These are phyloP conservation scores for Pisolithus tinctorius DNA, from an alignment of 768 basidiomycete genomes.

Conservation along the genomic window DNA sequence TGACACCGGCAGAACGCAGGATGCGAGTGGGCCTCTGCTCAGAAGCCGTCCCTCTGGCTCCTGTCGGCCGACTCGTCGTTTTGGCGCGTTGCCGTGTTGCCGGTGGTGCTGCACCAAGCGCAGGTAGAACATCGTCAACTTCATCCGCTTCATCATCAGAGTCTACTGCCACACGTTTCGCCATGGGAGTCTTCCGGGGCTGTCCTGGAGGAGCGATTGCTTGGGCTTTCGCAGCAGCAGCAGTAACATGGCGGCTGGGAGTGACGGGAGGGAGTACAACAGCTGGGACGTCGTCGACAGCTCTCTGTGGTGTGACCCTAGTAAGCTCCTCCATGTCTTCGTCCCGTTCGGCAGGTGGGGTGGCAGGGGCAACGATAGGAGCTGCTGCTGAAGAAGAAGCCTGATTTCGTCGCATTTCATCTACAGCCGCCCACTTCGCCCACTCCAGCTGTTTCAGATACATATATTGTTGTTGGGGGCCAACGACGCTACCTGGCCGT, in stretches of 20 bases:
- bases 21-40: conserved; percentile 72
- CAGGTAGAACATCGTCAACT: conserved; percentile 57
- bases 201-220: conserved; percentile 75
- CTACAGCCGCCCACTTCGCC: conserved; percentile 87
- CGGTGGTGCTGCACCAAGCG: conserved; percentile 46
- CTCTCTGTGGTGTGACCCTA: conserved; percentile 23
- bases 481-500: conserved; percentile 89
- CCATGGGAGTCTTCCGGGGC: conserved; percentile 80
- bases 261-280: conserved; percentile 64
- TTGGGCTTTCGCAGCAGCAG: conserved; percentile 62
- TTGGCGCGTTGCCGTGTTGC: conserved; percentile 26
- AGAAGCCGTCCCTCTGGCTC: conserved; percentile 51
- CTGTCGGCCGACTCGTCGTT: conserved; percentile 33
- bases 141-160: conserved; percentile 62
- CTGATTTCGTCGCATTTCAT: conserved; percentile 55
- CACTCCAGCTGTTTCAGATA: conserved; percentile 92
- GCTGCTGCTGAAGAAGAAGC: conserved; percentile 35
- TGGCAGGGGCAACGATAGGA: conserved; percentile 62
- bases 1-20: conserved; percentile 59
- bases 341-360: conserved; percentile 73
- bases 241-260: conserved; percentile 68
- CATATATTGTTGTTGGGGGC: conserved; percentile 91
- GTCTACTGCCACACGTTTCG: conserved; percentile 63
- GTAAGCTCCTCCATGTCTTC: conserved; percentile 51
- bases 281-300: conserved; percentile 17